Evolutionary conservation across 306 rosid species (phyloP).

Genomic region (Sesbania bispinosa): DNA sequence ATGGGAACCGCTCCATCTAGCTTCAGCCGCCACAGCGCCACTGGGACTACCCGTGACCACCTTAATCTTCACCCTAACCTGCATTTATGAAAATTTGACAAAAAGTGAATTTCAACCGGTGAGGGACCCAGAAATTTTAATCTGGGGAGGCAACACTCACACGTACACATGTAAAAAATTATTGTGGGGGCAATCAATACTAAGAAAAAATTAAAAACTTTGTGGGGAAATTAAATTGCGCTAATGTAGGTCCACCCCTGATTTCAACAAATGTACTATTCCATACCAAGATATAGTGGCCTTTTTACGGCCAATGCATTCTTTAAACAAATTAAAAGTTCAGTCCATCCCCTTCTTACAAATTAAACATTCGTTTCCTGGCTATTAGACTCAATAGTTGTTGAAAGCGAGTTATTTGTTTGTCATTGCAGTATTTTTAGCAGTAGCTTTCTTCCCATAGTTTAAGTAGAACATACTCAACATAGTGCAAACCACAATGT

Average conservation of each 20-base stretch:
- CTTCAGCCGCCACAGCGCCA: slow-evolving; percentile 90
- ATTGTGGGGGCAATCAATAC: too few relatives aligned
- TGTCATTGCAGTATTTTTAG: not conserved
- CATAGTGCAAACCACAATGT: not conserved
- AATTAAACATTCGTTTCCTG: not conserved
- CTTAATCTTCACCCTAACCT: slow-evolving; percentile 89
- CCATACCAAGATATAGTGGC: not conserved
- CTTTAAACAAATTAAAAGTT: not conserved
- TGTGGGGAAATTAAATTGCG: too few relatives aligned
- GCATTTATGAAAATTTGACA: slow-evolving; percentile 27
- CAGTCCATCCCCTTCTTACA: not conserved
- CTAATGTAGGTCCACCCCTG: too few relatives aligned
- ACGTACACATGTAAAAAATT: too few relatives aligned
- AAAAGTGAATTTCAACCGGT: not conserved
- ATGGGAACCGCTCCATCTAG: slow-evolving; percentile 73
- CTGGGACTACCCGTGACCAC: slow-evolving; percentile 67
- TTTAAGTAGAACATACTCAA: not conserved
- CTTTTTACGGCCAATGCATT: not conserved
- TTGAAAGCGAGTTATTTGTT: not conserved
- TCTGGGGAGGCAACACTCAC: too few relatives aligned
- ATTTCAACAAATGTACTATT: not conserved
- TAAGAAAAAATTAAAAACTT: too few relatives aligned
- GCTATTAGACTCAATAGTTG: not conserved
- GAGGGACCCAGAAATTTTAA: too few relatives aligned
- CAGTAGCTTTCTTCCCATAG: not conserved